phyloP scores from a whole-genome alignment of 441 rosid species.

The Syzygium syzygioides region DNA sequence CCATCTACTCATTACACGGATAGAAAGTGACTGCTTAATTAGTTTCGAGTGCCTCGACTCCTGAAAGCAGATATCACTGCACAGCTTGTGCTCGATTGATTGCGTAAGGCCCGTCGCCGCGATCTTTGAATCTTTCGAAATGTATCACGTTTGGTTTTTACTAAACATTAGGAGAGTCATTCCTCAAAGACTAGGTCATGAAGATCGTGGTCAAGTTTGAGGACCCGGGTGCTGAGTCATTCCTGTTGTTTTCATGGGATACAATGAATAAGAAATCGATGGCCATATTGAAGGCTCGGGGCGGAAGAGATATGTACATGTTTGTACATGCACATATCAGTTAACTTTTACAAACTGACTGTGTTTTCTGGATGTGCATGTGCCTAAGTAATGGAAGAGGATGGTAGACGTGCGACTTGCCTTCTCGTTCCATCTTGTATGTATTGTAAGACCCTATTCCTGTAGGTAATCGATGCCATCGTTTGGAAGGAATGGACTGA shows the following conservation, averaged over 20 bases:
- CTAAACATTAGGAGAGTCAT: background rate
- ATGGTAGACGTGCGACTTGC: background rate
- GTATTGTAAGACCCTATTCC: background rate
- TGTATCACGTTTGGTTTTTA: background rate
- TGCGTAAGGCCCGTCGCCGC: background rate
- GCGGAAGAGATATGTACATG: background rate
- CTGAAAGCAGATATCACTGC: background rate
- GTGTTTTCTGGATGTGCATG: background rate
- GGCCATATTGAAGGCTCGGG: background rate
- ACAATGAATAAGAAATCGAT: background rate
- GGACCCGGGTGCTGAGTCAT: background rate
- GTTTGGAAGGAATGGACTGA: background rate
- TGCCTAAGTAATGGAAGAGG: background rate
- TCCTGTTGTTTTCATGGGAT: background rate
- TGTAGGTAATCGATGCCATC: background rate
- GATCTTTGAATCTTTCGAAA: background rate
- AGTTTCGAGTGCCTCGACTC: background rate
- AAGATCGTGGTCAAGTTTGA: background rate
- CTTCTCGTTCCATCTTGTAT: background rate
- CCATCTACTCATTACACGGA: background rate
- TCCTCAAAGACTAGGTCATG: background rate
- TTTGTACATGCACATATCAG: background rate
- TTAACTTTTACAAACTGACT: background rate
- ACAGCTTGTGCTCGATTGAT: background rate
- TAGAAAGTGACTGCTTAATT: background rate